Conservation (phyloP, 345 rosid genomes). For the Citrus australasica region DNA sequence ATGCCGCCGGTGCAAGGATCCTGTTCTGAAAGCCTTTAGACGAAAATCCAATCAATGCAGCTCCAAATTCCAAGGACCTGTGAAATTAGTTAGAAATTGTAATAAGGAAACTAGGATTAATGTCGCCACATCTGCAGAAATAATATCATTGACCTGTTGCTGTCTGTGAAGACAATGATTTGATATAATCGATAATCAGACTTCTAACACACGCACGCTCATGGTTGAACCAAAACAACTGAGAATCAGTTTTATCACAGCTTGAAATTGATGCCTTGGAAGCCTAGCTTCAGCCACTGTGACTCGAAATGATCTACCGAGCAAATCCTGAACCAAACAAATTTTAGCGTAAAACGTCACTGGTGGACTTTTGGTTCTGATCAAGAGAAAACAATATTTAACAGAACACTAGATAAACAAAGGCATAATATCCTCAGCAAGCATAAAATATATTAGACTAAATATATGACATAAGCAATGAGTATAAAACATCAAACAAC, state of each 20-base stretch:
- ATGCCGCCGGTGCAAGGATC: slow-evolving; percentile 7
- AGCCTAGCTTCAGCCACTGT: slow-evolving; percentile 75
- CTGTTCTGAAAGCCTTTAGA: not conserved
- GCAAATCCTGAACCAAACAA: slow-evolving; percentile 60
- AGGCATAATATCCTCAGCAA: not conserved
- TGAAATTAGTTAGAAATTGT: not conserved
- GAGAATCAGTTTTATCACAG: not conserved
- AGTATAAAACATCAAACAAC: not conserved
- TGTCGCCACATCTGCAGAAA: not conserved
- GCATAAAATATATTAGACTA: not conserved
- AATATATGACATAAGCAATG: no score
- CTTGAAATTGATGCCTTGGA: not conserved
- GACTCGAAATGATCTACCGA: slow-evolving; percentile 83
- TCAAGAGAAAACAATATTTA: not conserved
- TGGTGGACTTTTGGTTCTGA: not conserved
- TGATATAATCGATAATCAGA: not conserved
- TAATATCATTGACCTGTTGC: not conserved
- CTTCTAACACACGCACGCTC: not conserved
- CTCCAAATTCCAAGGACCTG: slow-evolving; percentile 15
- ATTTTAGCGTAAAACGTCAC: not conserved
- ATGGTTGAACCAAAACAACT: not conserved
- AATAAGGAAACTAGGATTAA: not conserved
- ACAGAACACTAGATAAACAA: not conserved
- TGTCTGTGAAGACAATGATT: not conserved
- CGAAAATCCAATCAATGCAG: slow-evolving; percentile 6